Evolutionary conservation across 2,329 filamentous ascomycete species (phyloP), one percentile per base, ranked within the genome.

Genomic region (Magnaporthiopsis incrustans): DNA sequence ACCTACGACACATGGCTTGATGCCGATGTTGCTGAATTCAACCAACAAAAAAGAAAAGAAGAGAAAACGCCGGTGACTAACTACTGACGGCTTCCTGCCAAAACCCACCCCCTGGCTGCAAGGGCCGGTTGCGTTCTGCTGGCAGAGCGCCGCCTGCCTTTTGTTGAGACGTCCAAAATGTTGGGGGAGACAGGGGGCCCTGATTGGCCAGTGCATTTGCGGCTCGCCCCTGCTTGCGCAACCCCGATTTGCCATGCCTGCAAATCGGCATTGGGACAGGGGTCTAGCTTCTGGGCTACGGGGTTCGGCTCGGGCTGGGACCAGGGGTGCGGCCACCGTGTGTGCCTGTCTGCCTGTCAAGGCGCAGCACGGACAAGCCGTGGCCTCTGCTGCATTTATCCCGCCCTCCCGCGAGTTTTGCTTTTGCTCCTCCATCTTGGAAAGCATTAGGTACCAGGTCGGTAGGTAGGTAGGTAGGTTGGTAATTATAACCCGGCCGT

Each of bases 81-180:
- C 10, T 25, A 7, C 4, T 7, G 44, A 18, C 44, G n/a, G 44
- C 44, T 38, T 38, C 35, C 44, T 50, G 44, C 44, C 44, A 50
- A 50, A n/a, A 10, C 44, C 44, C 44, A 22, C 18, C 44, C 18
- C 18, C 44, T 50, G 44, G 44, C 44, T 7, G 30, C 22, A 18
- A 44, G 38, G 38, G 38, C 38, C 14, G 33, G 33, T 35, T 11
- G 3, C 15, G 2, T 8, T 22, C 38, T 22, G 38, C 38, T 53
- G 44, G 22, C 44, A 53, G 10, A 53, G 44, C 44, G 44, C 22
- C 27, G 44, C 50, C 26, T 33, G 12, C 59, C 57, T 65, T 65
- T 65, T 65, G 64, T 65, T 65, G 64, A 60, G 64, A 56, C 26
- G 50, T 35, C 32, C n/a, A 56, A 65, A 63, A 57, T 65, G 64